Evolutionary conservation across 148 eudicot species (phyloP).

Genomic region (Rhododendron mucronatum): DNA sequence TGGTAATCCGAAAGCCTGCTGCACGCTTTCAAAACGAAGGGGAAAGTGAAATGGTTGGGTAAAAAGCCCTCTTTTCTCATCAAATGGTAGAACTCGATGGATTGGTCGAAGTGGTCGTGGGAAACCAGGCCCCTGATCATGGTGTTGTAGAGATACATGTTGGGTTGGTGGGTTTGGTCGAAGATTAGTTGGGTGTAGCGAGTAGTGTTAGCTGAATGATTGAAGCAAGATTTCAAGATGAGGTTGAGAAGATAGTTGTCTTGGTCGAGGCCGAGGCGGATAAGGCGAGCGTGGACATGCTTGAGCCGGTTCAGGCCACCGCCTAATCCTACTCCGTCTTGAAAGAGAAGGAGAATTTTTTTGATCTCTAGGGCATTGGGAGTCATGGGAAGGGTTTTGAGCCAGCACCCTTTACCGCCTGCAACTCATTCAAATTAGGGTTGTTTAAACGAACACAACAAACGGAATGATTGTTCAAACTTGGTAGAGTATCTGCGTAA

Average conservation of each 20-base stretch:
- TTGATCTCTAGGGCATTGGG: slow-evolving; percentile 2
- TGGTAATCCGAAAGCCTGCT: not conserved
- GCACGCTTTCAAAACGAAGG: slow-evolving; percentile 7
- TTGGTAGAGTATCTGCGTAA: no score
- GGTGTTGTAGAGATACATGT: slow-evolving; percentile 3
- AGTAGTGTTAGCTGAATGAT: not conserved
- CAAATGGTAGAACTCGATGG: not conserved
- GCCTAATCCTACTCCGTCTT: not conserved
- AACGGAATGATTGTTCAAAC: no score
- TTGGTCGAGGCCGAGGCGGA: slow-evolving; percentile 7
- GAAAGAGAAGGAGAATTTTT: not conserved
- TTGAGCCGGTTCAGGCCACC: slow-evolving; percentile 2
- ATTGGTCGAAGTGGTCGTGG: not conserved
- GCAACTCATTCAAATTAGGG: not conserved
- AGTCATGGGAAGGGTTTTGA: not conserved
- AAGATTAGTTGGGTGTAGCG: not conserved
- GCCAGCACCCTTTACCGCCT: not conserved
- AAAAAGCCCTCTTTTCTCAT: slow-evolving; percentile 4
- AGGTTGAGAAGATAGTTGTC: slow-evolving; percentile 12
- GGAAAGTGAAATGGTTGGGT: slow-evolving; percentile 11
- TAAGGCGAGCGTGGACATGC: slow-evolving; percentile 5
- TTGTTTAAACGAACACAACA: no score
- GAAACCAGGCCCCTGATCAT: slow-evolving; percentile 8
- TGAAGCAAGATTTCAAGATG: not conserved
- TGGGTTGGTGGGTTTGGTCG: not conserved